Evolutionary conservation across 1,139 yeast genomes (phyloP), one percentile per base, ranked within the genome.

Genomic region (Hansenula lynferdii): DNA sequence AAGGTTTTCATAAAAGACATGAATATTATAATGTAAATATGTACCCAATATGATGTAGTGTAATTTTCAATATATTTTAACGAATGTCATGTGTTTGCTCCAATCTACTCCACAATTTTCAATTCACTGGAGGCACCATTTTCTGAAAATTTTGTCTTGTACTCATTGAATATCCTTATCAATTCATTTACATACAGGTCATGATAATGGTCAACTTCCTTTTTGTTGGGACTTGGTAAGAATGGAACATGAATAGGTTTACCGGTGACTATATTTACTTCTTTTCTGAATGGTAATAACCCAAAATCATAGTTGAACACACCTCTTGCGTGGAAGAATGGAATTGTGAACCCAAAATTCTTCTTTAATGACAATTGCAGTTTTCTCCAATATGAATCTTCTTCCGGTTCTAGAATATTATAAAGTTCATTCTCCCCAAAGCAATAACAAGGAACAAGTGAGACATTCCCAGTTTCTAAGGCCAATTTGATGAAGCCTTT

Each of bases 271-370:
- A 90, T 74, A 48, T 85, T 73, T 40, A 92, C 83, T 1, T 90
- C 87, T 42, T 81, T 75, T 48, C 97, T 70, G 58, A 77, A 90
- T 1, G 98, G 97, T 45, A 94, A 64, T 30, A 92, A 66, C 0
- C 98, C 98, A 63, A 85, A 86, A 57, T 90, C 96, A 54, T 90
- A 86, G 53, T 90, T 87, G 62, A 92, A 89, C 1, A 92, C 73
- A 0, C 98, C 97, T 37, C 97, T 70, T 0, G 97, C 97, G 56
- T 89, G 84, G 64, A 92, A 85, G 42, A 92, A 75, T 1, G 98
- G 98, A 14, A 92, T 56, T 0, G 98, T 90, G 61, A 90, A 92
- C 4, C 90, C 92, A 42, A 80, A 72, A 30, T 65, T 70, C 28
- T 68, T 67, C 54, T 92, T 90, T 57, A 90, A 58, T 77, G 86